phyloP scores from a whole-genome alignment of 352 stramenopile genomes.

The Globisporangium rhizosaccharum region DNA sequence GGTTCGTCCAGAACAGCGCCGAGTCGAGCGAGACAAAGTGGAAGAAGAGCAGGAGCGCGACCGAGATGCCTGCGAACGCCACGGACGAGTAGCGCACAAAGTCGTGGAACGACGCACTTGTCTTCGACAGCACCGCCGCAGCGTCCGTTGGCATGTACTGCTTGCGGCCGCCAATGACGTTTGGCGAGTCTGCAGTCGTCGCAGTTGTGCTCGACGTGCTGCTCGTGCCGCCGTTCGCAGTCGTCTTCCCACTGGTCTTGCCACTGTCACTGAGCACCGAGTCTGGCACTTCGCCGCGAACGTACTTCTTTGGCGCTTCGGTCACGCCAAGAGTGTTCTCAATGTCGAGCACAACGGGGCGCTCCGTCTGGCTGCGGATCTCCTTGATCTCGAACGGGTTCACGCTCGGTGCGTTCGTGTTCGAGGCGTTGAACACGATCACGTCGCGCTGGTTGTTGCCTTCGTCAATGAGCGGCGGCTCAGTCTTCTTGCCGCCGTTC shows the following conservation, averaged over 20 bases:
- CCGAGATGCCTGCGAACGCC: conserved; percentile 58
- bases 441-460: conserved; percentile 39
- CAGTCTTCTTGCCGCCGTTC: conserved; percentile 15
- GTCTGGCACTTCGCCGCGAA: conserved; percentile 26
- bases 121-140: conserved; percentile 34
- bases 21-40: conserved; percentile 55
- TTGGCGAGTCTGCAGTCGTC: conserved; percentile 18
- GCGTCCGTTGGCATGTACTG: conserved; percentile 42
- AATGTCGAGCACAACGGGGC: conserved; percentile 49
- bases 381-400: conserved; percentile 57
- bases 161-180: conserved; percentile 54
- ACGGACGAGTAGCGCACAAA: conserved; percentile 51
- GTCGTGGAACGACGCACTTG: conserved; percentile 46
- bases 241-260: background rate
- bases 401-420: conserved; percentile 20
- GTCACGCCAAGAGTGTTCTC: conserved; percentile 20
- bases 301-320: conserved; percentile 35
- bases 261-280: background rate
- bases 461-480: conserved; percentile 19
- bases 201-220: conserved; percentile 3
- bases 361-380: conserved; percentile 20
- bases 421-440: conserved; percentile 38
- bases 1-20: conserved; percentile 32
- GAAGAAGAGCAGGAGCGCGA: conserved; percentile 52
- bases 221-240: conserved; percentile 14